Evolutionary conservation across 1,284 basidiomycete species (phyloP).

Genomic region (Moniliophthora roreri): DNA sequence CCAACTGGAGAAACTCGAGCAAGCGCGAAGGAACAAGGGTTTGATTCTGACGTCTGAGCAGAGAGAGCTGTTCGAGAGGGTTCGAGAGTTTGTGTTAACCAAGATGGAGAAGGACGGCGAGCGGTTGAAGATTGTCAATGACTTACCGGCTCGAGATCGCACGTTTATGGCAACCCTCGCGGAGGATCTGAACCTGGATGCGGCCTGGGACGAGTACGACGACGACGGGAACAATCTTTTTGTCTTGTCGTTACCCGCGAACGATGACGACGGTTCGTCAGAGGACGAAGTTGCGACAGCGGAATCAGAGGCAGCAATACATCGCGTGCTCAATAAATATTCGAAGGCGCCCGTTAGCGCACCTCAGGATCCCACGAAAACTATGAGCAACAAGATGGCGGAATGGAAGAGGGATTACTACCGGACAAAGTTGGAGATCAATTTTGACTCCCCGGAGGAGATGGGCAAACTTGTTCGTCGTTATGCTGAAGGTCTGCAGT

Average conservation of each 20-base stretch:
- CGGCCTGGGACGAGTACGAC: slow-evolving; percentile 91
- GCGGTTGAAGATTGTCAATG: slow-evolving; percentile 70
- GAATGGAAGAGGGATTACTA: slow-evolving; percentile 95
- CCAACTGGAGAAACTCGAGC: slow-evolving; percentile 61
- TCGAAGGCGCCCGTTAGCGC: slow-evolving; percentile 76
- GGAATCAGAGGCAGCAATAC: slow-evolving; percentile 70
- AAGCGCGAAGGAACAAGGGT: slow-evolving; percentile 39
- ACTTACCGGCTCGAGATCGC: slow-evolving; percentile 76
- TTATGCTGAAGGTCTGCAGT: slow-evolving; percentile 95
- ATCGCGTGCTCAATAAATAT: slow-evolving; percentile 87
- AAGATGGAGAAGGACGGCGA: slow-evolving; percentile 46
- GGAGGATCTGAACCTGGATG: slow-evolving; percentile 69
- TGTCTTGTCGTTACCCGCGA: slow-evolving; percentile 59
- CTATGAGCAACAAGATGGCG: slow-evolving; percentile 81
- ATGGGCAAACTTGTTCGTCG: slow-evolving; percentile 72
- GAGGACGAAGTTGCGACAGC: slow-evolving; percentile 51
- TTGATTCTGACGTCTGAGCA: slow-evolving; percentile 71
- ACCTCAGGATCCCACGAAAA: slow-evolving; percentile 56
- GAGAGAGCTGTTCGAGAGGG: slow-evolving; percentile 71
- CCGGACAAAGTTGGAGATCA: slow-evolving; percentile 84
- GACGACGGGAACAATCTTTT: slow-evolving; percentile 78
- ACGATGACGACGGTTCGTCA: slow-evolving; percentile 49
- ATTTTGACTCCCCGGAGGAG: slow-evolving; percentile 65
- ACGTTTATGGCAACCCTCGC: slow-evolving; percentile 76
- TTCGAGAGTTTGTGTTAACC: slow-evolving; percentile 69